Evolutionary conservation across 345 rosid species (phyloP).

Genomic region (Tarenaya hassleriana): DNA sequence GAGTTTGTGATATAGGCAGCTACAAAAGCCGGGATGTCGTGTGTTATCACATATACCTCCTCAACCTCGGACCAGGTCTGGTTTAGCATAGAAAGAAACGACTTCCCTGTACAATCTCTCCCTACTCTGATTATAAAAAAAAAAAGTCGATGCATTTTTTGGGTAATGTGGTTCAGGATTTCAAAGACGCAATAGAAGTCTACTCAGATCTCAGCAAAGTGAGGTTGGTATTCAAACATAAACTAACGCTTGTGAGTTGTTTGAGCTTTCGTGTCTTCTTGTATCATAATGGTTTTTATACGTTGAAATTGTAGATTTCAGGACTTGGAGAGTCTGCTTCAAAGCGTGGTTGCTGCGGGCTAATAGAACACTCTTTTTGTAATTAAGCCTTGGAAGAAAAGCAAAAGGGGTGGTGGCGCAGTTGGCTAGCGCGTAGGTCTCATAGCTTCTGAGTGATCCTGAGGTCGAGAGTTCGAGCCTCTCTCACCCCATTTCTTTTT

Average conservation of each 20-base stretch:
- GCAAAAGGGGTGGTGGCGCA: conserved; percentile 60
- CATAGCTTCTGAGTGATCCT: conserved; percentile 57
- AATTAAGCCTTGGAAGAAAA: too few species aligned
- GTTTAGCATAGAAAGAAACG: not conserved
- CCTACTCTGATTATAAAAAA: too few species aligned
- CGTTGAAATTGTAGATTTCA: conserved; percentile 14
- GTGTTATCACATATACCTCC: conserved; percentile 71
- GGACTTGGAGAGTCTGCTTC: conserved; percentile 27
- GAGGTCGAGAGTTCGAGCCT: conserved; percentile 72
- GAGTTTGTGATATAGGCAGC: conserved; percentile 58
- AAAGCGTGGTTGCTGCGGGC: conserved; percentile 17
- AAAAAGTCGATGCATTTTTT: too few species aligned
- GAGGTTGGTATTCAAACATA: conserved; percentile 34
- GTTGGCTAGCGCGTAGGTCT: conserved; percentile 78
- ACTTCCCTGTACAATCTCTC: not conserved
- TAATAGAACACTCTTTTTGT: too few species aligned
- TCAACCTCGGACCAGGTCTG: conserved; percentile 88
- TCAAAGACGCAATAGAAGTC: conserved; percentile 59
- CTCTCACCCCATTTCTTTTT: conserved; percentile 57
- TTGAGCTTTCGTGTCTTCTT: not conserved
- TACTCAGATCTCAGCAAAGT: conserved; percentile 78
- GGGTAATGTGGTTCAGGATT: conserved; percentile 46
- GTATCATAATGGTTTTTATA: not conserved
- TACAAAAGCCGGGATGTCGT: conserved; percentile 80
- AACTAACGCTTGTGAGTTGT: not conserved